phyloP scores from a whole-genome alignment of 23 red algal genomes.

The Agarophyton chilense region DNA sequence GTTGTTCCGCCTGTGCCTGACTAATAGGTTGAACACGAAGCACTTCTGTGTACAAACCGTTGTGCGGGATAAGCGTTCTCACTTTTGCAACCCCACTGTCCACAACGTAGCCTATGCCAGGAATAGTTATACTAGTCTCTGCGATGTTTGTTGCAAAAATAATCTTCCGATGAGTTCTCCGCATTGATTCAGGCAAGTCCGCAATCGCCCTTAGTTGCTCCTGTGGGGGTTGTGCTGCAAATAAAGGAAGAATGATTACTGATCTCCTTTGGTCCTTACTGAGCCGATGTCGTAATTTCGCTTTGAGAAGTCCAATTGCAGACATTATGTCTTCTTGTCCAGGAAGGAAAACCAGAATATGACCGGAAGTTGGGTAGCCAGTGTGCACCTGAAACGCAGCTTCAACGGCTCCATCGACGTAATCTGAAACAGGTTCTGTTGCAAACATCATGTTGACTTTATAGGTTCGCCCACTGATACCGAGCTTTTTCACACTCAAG shows the following conservation, averaged over 20 bases:
- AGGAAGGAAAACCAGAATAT: slow-evolving; percentile 95
- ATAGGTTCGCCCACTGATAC: slow-evolving; percentile 72
- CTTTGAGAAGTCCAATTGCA: slow-evolving; percentile 71
- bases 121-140: slow-evolving; percentile 96
- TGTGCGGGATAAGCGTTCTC: slow-evolving; percentile 36
- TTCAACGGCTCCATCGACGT: slow-evolving; percentile 82
- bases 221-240: slow-evolving; percentile 67
- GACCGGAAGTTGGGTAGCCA: slow-evolving; percentile 59
- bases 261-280: slow-evolving; percentile 15
- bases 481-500: slow-evolving; percentile 38
- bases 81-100: slow-evolving; percentile 89
- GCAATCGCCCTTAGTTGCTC: slow-evolving; percentile 70
- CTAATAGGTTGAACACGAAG: slow-evolving; percentile 74
- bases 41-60: slow-evolving; percentile 66
- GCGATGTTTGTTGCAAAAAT: slow-evolving; percentile 98
- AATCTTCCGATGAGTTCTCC: slow-evolving; percentile 68
- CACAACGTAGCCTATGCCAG: slow-evolving; percentile 88
- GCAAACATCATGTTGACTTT: slow-evolving; percentile 82
- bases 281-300: slow-evolving; percentile 27
- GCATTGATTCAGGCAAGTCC: slow-evolving; percentile 8
- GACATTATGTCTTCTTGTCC: slow-evolving; percentile 97
- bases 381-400: slow-evolving; percentile 84
- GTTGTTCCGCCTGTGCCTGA: slow-evolving; percentile 86
- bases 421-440: slow-evolving; percentile 64
- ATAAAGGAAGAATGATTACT: slow-evolving; percentile 57